A percentile compares a stretch with the other conserved stretches of the same genome.
Conservation (phyloP, 148 eudicot species). For the Cornus florida region DNA sequence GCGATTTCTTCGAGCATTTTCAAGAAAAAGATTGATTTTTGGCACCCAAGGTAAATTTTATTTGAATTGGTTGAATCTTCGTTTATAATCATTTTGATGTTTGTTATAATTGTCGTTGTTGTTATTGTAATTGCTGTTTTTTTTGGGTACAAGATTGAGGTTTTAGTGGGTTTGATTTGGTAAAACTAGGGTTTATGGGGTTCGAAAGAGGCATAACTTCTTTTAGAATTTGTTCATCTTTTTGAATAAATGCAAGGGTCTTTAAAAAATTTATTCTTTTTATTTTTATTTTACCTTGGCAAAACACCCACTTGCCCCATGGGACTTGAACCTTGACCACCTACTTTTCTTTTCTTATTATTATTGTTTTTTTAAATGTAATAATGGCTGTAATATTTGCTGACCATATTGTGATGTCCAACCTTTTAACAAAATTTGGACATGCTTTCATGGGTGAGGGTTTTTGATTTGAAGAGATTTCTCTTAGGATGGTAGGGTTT, state of each 20-base stretch:
- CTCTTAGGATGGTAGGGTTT: no score
- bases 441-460: no score
- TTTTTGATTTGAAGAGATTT: no score
- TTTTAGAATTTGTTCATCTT: no score
- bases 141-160: not conserved
- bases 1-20: not conserved
- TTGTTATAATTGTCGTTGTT: not conserved
- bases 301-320: no score
- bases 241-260: not conserved
- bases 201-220: not conserved
- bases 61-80: not conserved
- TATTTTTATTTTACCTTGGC: not conserved
- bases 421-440: no score
- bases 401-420: no score
- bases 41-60: not conserved
- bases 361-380: no score
- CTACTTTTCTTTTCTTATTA: no score
- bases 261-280: not conserved
- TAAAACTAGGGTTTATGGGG: slow-evolving; percentile 9
- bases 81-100: not conserved
- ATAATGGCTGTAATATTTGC: no score
- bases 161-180: not conserved
- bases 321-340: no score
- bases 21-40: not conserved
- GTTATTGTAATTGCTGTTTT: not conserved